Evolutionary conservation across 257 asterid genomes (phyloP), one percentile per base, ranked within the genome.

Genomic region (Lycium barbarum): DNA sequence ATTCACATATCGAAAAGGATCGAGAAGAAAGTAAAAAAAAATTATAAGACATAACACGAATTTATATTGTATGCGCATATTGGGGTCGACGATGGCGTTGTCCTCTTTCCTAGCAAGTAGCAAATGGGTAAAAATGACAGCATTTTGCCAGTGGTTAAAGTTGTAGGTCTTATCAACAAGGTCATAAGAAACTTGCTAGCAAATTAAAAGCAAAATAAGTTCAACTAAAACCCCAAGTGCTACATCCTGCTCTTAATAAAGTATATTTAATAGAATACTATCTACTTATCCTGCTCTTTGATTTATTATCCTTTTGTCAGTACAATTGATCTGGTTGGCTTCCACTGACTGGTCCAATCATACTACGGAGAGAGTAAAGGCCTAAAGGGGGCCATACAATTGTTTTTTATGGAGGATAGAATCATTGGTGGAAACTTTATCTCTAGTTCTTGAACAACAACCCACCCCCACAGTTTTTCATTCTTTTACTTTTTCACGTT

Each of bases 261-360:
- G 33, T 38, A 17, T 20, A 70, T 70, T 70, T 70, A 70, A 8
- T 40, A 59, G 45, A 80, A 58, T 45, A 81, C 1, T 1, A 81
- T 66, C 84, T 57, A 45, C 84, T 81, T 63, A 26, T 81, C 78
- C 0, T 43, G 9, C 33, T 18, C 53, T n/a, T 33, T 86, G 70
- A 59, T 80, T 36, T 67, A 78, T 86, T 86, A 54, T 51, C 57
- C 70, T 62, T 79, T 54, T 55, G 38, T 67, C 82, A 80, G 73
- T 55, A 80, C 82, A 55, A 70, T 62, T 38, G 15, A 63, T 80
- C 83, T 80, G 38, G 85, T 85, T 85, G 87, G 85, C 87, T 67
- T 81, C 85, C 87, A 85, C 85, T 68, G 3, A 81, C 35, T 70
- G 40, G 10, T 80, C 73, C 54, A 59, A 55, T 72, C 85, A 70